Evolutionary conservation across 1,139 yeast genomes (phyloP), one percentile per base, ranked within the genome.

Genomic region (Diutina sp.): DNA sequence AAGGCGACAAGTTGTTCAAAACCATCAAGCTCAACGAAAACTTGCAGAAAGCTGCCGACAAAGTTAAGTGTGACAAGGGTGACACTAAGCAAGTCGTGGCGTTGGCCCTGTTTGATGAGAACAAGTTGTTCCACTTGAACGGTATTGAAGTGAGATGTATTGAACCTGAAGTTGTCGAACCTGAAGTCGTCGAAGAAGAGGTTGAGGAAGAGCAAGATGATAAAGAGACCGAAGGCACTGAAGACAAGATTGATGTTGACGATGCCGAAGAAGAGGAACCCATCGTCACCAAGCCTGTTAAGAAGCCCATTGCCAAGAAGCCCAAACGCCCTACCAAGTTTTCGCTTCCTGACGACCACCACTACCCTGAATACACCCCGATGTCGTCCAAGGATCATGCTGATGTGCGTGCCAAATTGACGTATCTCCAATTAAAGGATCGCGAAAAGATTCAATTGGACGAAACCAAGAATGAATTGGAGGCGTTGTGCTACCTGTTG

Each of bases 401-500:
- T 58, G 65, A 64, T 51, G 65, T 74, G 4, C 52, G 61, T 61
- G 45, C 62, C 61, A 57, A 64, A 56, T 70, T 76, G 61, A 60
- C 64, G 1, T 66, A 69, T 57, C 71, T 76, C 64, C 71, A 72
- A 56, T 60, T 62, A 7, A 73, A 72, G 59, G 93, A 86, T 63
- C 68, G 69, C 16, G 75, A 72, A 55, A 73, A 82, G 59, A 67
- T 72, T 44, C 69, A 72, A 56, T 67, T 79, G 25, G 84, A 83
- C 55, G 78, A 78, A 57, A 65, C 72, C 41, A 74, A 76, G 62
- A 86, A 86, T 63, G 64, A 71, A 30, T 72, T 85, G 53, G 93
- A 86, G 67, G 76, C 80, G 16, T 69, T 74, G 18, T 70, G 87
- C 58, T 86, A 86, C 66, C 77, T 74, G 55, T 72, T 85, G 41